phyloP scores from a whole-genome alignment of 2,329 filamentous ascomycete genomes.

The Nakataea oryzae region DNA sequence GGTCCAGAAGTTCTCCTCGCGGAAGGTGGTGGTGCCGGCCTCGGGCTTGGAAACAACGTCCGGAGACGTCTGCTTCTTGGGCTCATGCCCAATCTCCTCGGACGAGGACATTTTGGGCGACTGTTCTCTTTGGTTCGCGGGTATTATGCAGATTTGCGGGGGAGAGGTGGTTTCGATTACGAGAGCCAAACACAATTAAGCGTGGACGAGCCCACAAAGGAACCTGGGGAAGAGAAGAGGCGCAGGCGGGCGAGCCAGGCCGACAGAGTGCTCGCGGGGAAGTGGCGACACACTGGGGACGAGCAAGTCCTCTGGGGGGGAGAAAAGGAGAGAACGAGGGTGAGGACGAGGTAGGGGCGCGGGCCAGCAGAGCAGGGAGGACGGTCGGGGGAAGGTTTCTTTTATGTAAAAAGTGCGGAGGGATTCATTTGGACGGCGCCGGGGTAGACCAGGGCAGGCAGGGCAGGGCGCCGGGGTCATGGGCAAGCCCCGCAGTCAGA shows the following conservation, averaged over 20 bases:
- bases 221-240: neutral
- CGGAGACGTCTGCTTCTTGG: neutral
- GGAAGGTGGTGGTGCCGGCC: neutral
- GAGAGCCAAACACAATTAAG: neutral
- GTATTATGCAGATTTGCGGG: neutral
- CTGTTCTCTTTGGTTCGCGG: neutral
- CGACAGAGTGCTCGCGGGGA: neutral
- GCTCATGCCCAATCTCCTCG: neutral
- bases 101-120: neutral
- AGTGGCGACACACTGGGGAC: neutral
- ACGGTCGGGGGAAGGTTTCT: neutral
- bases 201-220: neutral
- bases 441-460: neutral
- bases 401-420: neutral
- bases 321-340: neutral
- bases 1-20: constrained; percentile 20
- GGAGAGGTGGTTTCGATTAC: too few species aligned
- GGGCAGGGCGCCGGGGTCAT: neutral
- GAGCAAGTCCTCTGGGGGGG: neutral
- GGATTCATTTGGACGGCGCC: neutral
- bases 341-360: neutral
- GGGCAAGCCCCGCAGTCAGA: neutral
- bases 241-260: too few species aligned
- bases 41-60: neutral
- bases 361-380: neutral